Percentiles rank a stretch among this genome's conserved stretches.
Evolutionary conservation across 129 eudicot species (phyloP).

Genomic region (Helianthus tuberosus): DNA sequence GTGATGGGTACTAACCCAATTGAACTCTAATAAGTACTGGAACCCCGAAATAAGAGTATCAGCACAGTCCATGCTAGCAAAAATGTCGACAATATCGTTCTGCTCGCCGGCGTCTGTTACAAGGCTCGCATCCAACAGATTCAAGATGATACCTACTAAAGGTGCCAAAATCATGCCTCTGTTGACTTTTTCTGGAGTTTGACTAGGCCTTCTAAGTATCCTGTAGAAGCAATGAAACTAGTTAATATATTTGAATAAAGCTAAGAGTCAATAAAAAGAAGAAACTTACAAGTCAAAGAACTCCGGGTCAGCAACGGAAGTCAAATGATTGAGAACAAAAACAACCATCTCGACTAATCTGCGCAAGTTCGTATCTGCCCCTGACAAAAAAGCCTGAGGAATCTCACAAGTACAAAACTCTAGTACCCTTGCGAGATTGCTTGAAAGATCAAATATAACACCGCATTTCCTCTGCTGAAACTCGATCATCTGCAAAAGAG

Average conservation of each 20-base stretch:
- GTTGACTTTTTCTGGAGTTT: slow-evolving; percentile 78
- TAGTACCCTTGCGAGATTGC: slow-evolving; percentile 93
- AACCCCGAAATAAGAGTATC: slow-evolving; percentile 79
- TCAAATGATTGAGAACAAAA: slow-evolving; percentile 81
- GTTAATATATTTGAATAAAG: not conserved
- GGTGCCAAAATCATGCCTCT: slow-evolving; percentile 97
- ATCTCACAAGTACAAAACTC: slow-evolving; percentile 89
- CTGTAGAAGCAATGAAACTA: slow-evolving; percentile 39
- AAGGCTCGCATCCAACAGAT: slow-evolving; percentile 74
- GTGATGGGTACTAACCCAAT: slow-evolving; percentile 69
- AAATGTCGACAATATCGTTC: slow-evolving; percentile 70
- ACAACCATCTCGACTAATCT: slow-evolving; percentile 88
- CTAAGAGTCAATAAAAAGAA: not conserved
- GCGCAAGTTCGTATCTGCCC: slow-evolving; percentile 82
- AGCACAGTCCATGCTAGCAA: slow-evolving; percentile 93
- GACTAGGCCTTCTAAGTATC: slow-evolving; percentile 76
- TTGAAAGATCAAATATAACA: slow-evolving; percentile 85
- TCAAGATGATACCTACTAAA: slow-evolving; percentile 83
- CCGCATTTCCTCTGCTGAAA: slow-evolving; percentile 88
- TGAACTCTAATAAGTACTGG: slow-evolving; percentile 65
- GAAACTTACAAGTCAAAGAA: slow-evolving; percentile 79
- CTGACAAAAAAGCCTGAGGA: slow-evolving; percentile 85
- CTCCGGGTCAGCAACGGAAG: slow-evolving; percentile 74
- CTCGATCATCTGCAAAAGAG: slow-evolving; percentile 63
- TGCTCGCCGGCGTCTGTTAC: slow-evolving; percentile 39